Conservation (phyloP, 2,329 filamentous ascomycete genomes). For the Xylaria sp. region DNA sequence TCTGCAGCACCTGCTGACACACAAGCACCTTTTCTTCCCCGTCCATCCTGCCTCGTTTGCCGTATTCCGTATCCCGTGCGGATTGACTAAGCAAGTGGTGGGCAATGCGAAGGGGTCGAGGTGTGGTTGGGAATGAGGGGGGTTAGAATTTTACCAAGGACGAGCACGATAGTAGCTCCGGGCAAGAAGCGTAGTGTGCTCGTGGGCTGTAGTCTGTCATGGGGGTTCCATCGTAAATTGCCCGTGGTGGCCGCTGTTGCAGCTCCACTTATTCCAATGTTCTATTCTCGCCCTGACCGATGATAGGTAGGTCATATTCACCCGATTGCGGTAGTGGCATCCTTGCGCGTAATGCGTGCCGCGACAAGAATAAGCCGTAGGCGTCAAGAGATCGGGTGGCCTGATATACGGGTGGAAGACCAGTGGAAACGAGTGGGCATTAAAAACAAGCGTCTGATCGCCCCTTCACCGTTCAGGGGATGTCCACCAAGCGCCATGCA, state of each 20-base stretch:
- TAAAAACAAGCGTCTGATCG: background rate
- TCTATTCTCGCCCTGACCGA: background rate
- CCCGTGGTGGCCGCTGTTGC: background rate
- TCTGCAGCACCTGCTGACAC: slow-evolving; percentile 29
- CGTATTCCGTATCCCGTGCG: background rate
- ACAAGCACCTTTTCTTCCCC: slow-evolving; percentile 18
- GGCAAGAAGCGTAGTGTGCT: background rate
- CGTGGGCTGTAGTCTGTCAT: background rate
- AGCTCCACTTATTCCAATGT: background rate
- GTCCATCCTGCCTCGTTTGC: background rate
- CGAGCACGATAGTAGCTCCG: background rate
- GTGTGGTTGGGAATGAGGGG: background rate
- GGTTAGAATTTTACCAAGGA: background rate
- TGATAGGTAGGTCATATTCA: background rate
- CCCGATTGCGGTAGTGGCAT: background rate
- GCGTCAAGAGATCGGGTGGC: no score
- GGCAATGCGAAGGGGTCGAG: background rate
- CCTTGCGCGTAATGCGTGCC: no score
- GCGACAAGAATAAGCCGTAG: no score
- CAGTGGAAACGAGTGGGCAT: no score
- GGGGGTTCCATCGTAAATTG: background rate
- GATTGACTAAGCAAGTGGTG: background rate
- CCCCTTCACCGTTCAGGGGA: background rate
- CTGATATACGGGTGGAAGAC: no score
- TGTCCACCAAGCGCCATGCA: background rate